Conservation (phyloP, 1,139 yeast genomes). For the Pichia norvegensis region DNA sequence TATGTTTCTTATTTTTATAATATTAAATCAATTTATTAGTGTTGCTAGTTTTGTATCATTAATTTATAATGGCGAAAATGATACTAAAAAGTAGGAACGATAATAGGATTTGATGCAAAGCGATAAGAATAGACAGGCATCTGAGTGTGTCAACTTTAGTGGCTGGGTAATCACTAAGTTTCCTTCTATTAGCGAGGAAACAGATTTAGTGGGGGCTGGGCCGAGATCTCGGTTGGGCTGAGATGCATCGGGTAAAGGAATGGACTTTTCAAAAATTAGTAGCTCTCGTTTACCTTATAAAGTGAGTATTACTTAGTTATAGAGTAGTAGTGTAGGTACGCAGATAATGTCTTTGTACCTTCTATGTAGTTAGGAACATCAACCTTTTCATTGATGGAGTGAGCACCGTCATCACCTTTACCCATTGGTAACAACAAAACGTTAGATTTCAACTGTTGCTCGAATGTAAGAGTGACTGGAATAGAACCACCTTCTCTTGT, state of each 20-base stretch:
- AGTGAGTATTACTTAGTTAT: slow-evolving; percentile 5
- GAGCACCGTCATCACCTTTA: slow-evolving; percentile 99
- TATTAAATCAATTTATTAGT: not conserved
- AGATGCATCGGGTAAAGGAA: too few species aligned
- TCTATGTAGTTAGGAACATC: slow-evolving; percentile 82
- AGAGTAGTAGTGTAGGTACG: slow-evolving; percentile 80
- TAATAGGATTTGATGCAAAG: not conserved
- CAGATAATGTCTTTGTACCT: slow-evolving; percentile 91
- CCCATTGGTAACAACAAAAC: slow-evolving; percentile 94
- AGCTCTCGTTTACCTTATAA: not conserved
- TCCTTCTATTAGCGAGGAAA: too few species aligned
- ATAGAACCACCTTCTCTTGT: slow-evolving; percentile 99
- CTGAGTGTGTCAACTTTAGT: not conserved
- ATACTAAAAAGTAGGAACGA: not conserved
- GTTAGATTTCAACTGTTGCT: slow-evolving; percentile 73
- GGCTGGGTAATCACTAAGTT: too few species aligned
- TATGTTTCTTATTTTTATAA: too few species aligned
- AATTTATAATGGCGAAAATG: too few species aligned
- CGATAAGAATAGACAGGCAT: too few species aligned
- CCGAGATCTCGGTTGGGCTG: too few species aligned
- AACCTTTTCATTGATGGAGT: slow-evolving; percentile 91
- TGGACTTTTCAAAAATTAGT: too few species aligned
- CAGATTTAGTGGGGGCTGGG: too few species aligned
- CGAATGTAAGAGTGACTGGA: slow-evolving; percentile 91
- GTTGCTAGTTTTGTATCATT: not conserved